Base-by-base conservation (phyloP, 352 stramenopile species). In the Pythium brassicae region DNA sequence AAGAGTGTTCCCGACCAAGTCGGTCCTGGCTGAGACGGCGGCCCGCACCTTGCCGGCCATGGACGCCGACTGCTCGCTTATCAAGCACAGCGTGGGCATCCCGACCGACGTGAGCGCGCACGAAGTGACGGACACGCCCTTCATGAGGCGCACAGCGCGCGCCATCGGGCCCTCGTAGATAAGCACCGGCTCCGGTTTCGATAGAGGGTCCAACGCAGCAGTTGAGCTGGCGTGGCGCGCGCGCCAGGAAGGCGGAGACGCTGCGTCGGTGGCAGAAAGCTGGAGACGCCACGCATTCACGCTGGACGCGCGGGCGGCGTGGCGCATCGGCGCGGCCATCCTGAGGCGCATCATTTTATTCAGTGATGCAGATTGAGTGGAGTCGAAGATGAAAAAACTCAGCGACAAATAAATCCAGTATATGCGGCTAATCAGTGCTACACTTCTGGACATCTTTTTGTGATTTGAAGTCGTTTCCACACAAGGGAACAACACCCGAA, bases 81-180 rank as follows among this genome's bases (percentile, higher is more conserved):
- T 50, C n/a, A 82, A 51, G 55, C 80, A 92, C 20, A 90, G 65
- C 42, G 80, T 70, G 11, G 84, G 84, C 84, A 94, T 94, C 14
- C 84, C 84, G 27, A 91, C 62, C 10, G 74, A 83, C 59, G 84
- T 94, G 64, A 94, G 74, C 25, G 76, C 69, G 61, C 84, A 94
- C 25, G 82, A 92, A 11, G 82, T 94, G 22, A 94, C 61, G 5
- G 84, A 94, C 39, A 94, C 80, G n/a, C 76, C 80, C 66, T 94
- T 94, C 82, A 92, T 94, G 29, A 92, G 69, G 12, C 80, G 83
- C 47, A 94, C 84, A 20, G 80, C 78, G 48, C 80, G 80, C 8
- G 74, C 65, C 75, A 93, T 89, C 8, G 83, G 83, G 6, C 68
- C 83, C 52, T 77, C 59, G 55, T 93, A 93, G 53, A 91, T 75